Base-by-base conservation (phyloP, 352 stramenopile species). In the Phytophthora multivora region DNA sequence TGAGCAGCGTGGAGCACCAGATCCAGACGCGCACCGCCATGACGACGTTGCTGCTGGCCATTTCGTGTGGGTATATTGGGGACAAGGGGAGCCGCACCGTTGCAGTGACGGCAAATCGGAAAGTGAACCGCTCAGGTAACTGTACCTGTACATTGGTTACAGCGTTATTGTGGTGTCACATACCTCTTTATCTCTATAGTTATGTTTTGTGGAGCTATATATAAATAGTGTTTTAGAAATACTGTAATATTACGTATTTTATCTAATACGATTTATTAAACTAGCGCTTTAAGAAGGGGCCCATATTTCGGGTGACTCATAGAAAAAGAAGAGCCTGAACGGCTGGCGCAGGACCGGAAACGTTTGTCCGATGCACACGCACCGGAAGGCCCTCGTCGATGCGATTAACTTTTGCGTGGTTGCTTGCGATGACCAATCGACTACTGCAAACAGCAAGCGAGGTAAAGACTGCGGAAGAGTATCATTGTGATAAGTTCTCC, bases 21-120 rank as follows among this genome's bases (percentile, higher is more conserved):
- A 74, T 63, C 66, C 66, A 74, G 33, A 60, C 16, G 28, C 64
- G 64, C 30, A 69, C 64, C 2, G 51, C 56, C 63, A 71, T 38
- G 10, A 70, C 59, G 23, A 66, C 19, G 23, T 59, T 41, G 30
- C 19, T 65, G 39, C 46, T 15, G 15, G 28, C 36, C 59, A 69
- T 73, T 2, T n/a, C 31, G 55, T 8, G 11, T 45, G 6, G 25
- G 10, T 47, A 30, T 25, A 45, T 23, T 23, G 4, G 4, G 43
- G 40, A 33, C 5, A 21, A 46, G 49, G 26, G 26, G 15, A 18
- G 18, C 26, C 11, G 28, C 28, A 16, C 13, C 10, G 19, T 51
- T 12, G 12, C 19, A 16, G 12, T 50, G 36, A 25, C 31, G 40
- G 45, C 52, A 68, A 63, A 59, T 68, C 31, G 52, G 38, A 49